phyloP scores from a whole-genome alignment of 2,329 filamentous ascomycete genomes.

The Fusarium pseudoanthophilum region DNA sequence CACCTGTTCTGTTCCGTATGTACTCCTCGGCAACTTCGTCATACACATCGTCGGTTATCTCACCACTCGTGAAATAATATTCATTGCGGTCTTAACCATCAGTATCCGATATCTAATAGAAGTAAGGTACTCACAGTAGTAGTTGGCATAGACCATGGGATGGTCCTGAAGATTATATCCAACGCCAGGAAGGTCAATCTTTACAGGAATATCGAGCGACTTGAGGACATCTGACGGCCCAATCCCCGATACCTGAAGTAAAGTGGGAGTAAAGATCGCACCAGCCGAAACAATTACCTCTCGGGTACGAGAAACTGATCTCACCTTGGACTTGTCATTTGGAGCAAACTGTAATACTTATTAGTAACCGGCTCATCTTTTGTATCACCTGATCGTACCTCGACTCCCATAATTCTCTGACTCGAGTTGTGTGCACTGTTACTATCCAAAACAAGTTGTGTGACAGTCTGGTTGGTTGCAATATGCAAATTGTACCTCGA shows the following conservation, averaged over 20 bases:
- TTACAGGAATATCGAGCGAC: not conserved
- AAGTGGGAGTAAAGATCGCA: slow-evolving; percentile 16
- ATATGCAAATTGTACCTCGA: slow-evolving; percentile 12
- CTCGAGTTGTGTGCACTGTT: not conserved
- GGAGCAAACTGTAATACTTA: not conserved
- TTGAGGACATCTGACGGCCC: slow-evolving; percentile 4
- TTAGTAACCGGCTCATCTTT: not conserved
- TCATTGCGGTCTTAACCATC: slow-evolving; percentile 4
- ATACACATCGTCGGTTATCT: slow-evolving; percentile 14
- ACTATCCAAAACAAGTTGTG: slow-evolving; percentile 11
- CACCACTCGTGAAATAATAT: slow-evolving; percentile 13
- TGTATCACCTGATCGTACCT: not conserved
- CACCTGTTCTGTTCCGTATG: slow-evolving; percentile 15
- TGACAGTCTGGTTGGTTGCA: slow-evolving; percentile 7
- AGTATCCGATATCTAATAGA: not conserved
- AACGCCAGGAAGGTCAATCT: slow-evolving; percentile 17
- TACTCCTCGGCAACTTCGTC: slow-evolving; percentile 9
- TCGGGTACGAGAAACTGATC: not conserved
- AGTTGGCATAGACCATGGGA: slow-evolving; percentile 16
- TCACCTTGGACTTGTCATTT: not conserved
- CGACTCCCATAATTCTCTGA: slow-evolving; percentile 19
- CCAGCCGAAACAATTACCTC: slow-evolving; percentile 27
- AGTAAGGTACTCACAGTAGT: not conserved
- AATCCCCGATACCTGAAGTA: slow-evolving; percentile 29
- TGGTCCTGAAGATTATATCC: slow-evolving; percentile 29